These are phyloP conservation scores for Cercospora sesami DNA, from an alignment of 2,329 filamentous ascomycete genomes.

Conservation along the genomic window DNA sequence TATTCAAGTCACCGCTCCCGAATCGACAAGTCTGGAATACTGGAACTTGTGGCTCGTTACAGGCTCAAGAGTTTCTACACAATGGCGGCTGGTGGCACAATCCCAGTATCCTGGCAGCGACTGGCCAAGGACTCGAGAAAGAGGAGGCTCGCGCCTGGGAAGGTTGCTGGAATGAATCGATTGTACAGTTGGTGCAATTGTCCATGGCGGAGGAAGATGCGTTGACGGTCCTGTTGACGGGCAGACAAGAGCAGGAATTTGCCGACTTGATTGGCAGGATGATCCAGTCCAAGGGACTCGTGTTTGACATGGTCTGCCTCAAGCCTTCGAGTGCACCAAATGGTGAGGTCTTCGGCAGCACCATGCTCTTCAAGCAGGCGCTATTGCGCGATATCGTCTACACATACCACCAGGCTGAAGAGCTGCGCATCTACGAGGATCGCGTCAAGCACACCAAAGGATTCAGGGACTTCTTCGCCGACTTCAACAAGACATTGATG, in stretches of 20 bases:
- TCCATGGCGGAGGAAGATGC: constrained; percentile 83
- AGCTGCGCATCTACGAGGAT: constrained; percentile 71
- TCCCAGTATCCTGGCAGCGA: constrained; percentile 77
- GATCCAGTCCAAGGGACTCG: constrained; percentile 70
- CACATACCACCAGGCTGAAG: constrained; percentile 80
- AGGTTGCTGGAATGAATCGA: constrained; percentile 95
- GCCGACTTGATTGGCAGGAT: constrained; percentile 79
- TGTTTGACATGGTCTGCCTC: constrained; percentile 84
- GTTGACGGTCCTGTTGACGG: constrained; percentile 82
- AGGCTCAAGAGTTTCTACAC: constrained; percentile 71
- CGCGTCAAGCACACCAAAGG: constrained; percentile 67
- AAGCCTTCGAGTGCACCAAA: constrained; percentile 82
- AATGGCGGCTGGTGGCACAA: constrained; percentile 91
- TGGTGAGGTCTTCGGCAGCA: constrained; percentile 74
- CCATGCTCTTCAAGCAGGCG: constrained; percentile 88
- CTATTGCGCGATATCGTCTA: constrained; percentile 79
- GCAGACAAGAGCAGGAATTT: constrained; percentile 76
- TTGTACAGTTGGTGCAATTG: constrained; percentile 73
- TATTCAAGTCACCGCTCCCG: constrained; percentile 88
- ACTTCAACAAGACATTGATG: constrained; percentile 67
- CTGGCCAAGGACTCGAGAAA: constrained; percentile 75
- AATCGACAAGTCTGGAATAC: constrained; percentile 86
- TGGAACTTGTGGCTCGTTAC: constrained; percentile 72
- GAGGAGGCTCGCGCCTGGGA: constrained; percentile 85
- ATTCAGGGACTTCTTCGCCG: constrained; percentile 80